These are phyloP conservation scores for Sugiyamaella valdiviana DNA, from an alignment of 805 yeast genomes.

Conservation along the genomic window DNA sequence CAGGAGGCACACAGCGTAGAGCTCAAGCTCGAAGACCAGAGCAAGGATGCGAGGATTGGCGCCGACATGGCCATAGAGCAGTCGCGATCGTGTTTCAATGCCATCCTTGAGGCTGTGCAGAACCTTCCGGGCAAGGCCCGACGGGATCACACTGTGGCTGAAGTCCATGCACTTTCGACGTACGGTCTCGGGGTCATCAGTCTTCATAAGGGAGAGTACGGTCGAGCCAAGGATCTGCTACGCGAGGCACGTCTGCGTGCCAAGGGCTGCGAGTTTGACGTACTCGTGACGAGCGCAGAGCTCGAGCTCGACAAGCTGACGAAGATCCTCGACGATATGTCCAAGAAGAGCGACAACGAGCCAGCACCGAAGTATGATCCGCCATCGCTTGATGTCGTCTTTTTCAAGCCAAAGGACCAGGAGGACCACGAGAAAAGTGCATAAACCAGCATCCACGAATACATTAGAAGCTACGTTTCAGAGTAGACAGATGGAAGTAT, in stretches of 20 bases:
- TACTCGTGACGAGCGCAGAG: slow-evolving; percentile 58
- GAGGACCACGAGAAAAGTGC: background rate
- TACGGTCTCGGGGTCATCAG: slow-evolving; percentile 81
- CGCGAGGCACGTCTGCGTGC: slow-evolving; percentile 69
- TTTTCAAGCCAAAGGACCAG: slow-evolving; percentile 11
- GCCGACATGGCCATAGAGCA: slow-evolving; percentile 26
- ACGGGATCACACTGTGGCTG: slow-evolving; percentile 43
- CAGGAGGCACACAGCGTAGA: slow-evolving; percentile 31
- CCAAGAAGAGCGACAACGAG: background rate
- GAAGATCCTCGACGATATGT: slow-evolving; percentile 20
- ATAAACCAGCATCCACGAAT: no score
- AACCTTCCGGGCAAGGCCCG: slow-evolving; percentile 34
- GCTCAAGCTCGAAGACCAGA: slow-evolving; percentile 15
- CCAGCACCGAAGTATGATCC: slow-evolving; percentile 7
- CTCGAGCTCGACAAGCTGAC: slow-evolving; percentile 53
- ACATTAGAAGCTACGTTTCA: no score
- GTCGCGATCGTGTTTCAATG: slow-evolving; percentile 37
- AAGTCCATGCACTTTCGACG: slow-evolving; percentile 71
- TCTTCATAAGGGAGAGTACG: slow-evolving; percentile 51
- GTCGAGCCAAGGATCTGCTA: slow-evolving; percentile 53
- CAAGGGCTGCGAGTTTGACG: slow-evolving; percentile 55
- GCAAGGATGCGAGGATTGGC: slow-evolving; percentile 17
- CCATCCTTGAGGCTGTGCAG: slow-evolving; percentile 40
- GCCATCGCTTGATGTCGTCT: slow-evolving; percentile 18
- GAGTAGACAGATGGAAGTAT: no score